A percentile compares a stretch with the other conserved stretches of the same genome.
Evolutionary conservation across 2,329 filamentous ascomycete genomes (phyloP).

Genomic region (Byssoonygena ceratinophila): DNA sequence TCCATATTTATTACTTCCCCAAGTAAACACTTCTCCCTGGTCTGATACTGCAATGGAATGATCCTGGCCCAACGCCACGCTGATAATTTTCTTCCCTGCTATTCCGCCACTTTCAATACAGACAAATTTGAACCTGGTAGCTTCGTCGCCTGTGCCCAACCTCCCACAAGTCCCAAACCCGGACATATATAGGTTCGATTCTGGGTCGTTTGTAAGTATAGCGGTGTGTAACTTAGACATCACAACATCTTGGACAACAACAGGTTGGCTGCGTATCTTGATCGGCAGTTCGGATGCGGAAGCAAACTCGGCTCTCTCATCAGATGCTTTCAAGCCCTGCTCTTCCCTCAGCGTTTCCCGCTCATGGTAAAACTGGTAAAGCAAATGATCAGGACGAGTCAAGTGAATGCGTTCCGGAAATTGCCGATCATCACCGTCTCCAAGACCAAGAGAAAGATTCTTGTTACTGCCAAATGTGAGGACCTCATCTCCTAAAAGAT

Average conservation of each 20-base stretch:
- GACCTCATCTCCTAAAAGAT: slow-evolving; percentile 64
- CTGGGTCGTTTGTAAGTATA: slow-evolving; percentile 72
- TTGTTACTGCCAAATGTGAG: slow-evolving; percentile 96
- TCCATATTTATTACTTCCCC: slow-evolving; percentile 77
- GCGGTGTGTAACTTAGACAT: slow-evolving; percentile 90
- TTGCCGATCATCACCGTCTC: slow-evolving; percentile 91
- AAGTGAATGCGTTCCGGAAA: slow-evolving; percentile 76
- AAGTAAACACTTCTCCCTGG: slow-evolving; percentile 86
- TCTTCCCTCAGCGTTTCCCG: slow-evolving; percentile 37
- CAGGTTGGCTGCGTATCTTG: slow-evolving; percentile 58
- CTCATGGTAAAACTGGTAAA: slow-evolving; percentile 63
- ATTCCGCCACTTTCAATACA: slow-evolving; percentile 68
- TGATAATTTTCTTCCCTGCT: slow-evolving; percentile 59
- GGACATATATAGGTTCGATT: slow-evolving; percentile 85
- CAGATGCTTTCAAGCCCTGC: neutral
- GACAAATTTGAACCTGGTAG: slow-evolving; percentile 74
- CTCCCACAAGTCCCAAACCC: slow-evolving; percentile 85
- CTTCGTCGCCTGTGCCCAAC: slow-evolving; percentile 79
- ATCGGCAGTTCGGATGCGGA: slow-evolving; percentile 54
- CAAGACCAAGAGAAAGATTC: slow-evolving; percentile 82
- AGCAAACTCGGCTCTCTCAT: slow-evolving; percentile 22
- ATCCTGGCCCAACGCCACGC: slow-evolving; percentile 80
- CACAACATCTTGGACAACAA: slow-evolving; percentile 68
- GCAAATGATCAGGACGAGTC: slow-evolving; percentile 63
- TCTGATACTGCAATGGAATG: slow-evolving; percentile 77